Conservation (phyloP, 1,139 yeast genomes). For the Yamadazyma diospyri region DNA sequence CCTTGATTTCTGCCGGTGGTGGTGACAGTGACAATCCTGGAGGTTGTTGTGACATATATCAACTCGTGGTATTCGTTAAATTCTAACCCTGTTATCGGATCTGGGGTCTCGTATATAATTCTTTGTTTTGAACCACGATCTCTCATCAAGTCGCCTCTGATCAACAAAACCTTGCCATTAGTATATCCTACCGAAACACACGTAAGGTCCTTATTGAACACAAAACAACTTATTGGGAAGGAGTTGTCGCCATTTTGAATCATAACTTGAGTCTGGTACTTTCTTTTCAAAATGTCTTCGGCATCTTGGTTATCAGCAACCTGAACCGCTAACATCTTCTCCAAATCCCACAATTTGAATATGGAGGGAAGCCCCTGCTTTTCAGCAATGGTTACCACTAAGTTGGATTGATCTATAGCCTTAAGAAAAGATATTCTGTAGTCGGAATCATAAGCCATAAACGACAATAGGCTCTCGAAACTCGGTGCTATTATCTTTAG, state of each 20-base stretch:
- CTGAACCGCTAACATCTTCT: constrained; percentile 36
- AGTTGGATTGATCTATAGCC: constrained; percentile 43
- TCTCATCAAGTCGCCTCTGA: constrained; percentile 82
- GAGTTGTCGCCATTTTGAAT: constrained; percentile 57
- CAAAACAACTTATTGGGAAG: constrained; percentile 69
- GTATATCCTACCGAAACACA: constrained; percentile 81
- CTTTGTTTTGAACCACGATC: constrained; percentile 92
- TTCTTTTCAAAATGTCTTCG: constrained; percentile 31
- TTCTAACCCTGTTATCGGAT: constrained; percentile 78
- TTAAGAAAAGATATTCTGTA: constrained; percentile 59
- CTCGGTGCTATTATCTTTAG: constrained; percentile 57
- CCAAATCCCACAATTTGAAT: constrained; percentile 71
- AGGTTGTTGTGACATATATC: constrained; percentile 62
- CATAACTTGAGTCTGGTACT: constrained; percentile 32
- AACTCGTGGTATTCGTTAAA: constrained; percentile 46
- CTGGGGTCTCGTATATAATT: constrained; percentile 62
- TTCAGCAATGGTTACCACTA: constrained; percentile 71
- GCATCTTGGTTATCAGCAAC: constrained; percentile 28
- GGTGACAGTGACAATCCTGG: constrained; percentile 65
- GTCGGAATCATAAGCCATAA: constrained; percentile 62
- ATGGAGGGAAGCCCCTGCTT: constrained; percentile 65
- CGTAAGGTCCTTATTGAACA: constrained; percentile 53
- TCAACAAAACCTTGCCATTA: constrained; percentile 77
- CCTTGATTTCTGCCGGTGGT: constrained; percentile 80
- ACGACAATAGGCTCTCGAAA: constrained; percentile 42